Base-by-base conservation (phyloP, 345 rosid species). In the Rhodamnia rubescens region DNA sequence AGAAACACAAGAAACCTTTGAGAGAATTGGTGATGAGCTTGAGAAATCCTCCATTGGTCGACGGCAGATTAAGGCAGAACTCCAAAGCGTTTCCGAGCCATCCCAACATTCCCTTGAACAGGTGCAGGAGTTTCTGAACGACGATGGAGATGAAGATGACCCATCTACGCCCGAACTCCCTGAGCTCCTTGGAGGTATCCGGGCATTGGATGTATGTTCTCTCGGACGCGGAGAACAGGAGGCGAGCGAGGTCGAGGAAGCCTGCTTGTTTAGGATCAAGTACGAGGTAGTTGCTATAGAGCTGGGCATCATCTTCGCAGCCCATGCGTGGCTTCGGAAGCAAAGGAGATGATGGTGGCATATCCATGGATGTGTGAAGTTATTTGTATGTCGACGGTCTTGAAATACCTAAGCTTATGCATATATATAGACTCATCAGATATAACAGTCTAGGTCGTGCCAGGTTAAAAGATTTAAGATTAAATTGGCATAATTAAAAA, bases 141-240 rank as follows among this genome's bases (percentile, higher is more conserved):
- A 91, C 81, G 14, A 92, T 84, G 82, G 96, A 92, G 85, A 88
- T 82, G 90, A 92, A 92, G 54, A 94, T 87, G 85, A 91, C 29
- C 96, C 92, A 92, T 64, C 96, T 85, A 47, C 87, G 85, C n/a
- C 86, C 54, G 50, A 92, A 94, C 64, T 69, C 85, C 26, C 12
- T 21, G 20, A 20, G 10, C 69, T 86, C 64, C 29, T 29, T 29
- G 74, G 22, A 84, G 49, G 15, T 56, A 53, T 21, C n/a, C 40
- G 91, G 83, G 87, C 84, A 87, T 21, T 90, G 42, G 2, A 91
- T 75, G 87, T 88, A 91, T 14, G 87, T 85, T 83, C 81, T 84
- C 20, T 85, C 12, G 5, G 22, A 29, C 83, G 88, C 74, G 56
- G 88, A 84, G 74, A 90, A 88, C 85, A 92, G 84, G 84, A 93